Base-by-base conservation (phyloP, 2,329 filamentous ascomycete species). In the Sclerotinia nivalis region DNA sequence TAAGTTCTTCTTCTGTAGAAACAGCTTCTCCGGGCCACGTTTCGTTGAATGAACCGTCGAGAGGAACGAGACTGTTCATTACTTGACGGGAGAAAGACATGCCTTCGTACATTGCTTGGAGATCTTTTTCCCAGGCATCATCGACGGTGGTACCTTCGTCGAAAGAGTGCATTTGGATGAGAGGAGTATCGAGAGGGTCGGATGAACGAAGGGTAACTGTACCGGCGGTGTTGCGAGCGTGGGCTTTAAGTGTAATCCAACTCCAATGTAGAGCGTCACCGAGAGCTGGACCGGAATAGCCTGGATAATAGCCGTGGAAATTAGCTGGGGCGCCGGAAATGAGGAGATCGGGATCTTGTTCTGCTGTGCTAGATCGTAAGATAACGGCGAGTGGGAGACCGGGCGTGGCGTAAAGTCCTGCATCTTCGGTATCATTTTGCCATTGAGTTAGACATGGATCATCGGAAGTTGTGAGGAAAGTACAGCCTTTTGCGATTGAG, bases 151-250 rank as follows among this genome's bases (percentile, higher is more conserved):
- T 55, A 7, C 70, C 72, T 22, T 49, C 52, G 25, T 70, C 80
- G 79, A 87, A 89, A 78, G 85, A 89, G 77, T 87, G 86, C 80
- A 89, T 90, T 62, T 81, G 81, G 73, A 92, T 90, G 4, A 84
- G 78, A 0, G 91, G 91, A 6, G 83, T 81, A 69, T 91, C 89
- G 1, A 86, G 85, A 0, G 90, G 89, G 75, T 92, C 85, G 0
- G 84, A 80, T 0, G 87, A 89, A 25, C 81, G 82, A 12, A 93
- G 84, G 5, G 79, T 84, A 5, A 93, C 89, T 1, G 83, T 84
- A 10, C 91, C 91, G 5, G 84, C 84, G 0, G 75, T 80, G 71
- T 91, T 91, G 68, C 87, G 84, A 0, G 89, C 84, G 74, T 90
- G 88, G 0, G 86, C 84, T 78, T 90, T 89, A 1, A 73, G 28